phyloP scores from a whole-genome alignment of 177 flowering plant genomes.

The Vitis hybrid region DNA sequence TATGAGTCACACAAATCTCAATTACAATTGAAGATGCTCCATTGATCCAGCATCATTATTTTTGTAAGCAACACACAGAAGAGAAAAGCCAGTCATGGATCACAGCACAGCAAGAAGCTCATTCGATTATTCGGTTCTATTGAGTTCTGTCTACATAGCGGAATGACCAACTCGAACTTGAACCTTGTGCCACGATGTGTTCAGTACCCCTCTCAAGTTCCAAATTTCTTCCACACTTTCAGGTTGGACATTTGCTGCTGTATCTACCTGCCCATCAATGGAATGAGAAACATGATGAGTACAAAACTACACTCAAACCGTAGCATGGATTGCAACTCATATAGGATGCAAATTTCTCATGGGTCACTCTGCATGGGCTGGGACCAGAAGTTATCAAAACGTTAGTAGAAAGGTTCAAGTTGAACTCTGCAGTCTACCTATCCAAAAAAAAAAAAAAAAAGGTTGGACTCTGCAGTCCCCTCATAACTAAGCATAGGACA shows the following conservation, averaged over 20 bases:
- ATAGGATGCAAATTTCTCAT: no score
- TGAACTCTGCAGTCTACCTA: no score
- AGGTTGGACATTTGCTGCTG: constrained; percentile 89
- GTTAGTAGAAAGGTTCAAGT: no score
- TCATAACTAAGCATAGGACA: no score
- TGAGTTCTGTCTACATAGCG: constrained; percentile 31
- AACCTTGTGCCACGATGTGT: constrained; percentile 96
- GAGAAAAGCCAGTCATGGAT: neutral
- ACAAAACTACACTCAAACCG: no score
- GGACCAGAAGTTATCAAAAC: no score
- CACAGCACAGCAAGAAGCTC: neutral
- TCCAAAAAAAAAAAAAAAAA: no score
- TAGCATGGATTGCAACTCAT: no score
- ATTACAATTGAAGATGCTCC: neutral
- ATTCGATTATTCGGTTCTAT: neutral
- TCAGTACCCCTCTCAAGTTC: constrained; percentile 91
- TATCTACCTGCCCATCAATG: constrained; percentile 63
- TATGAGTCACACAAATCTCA: neutral
- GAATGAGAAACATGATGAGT: neutral
- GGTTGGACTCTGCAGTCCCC: no score
- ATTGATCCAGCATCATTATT: neutral
- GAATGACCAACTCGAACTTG: constrained; percentile 70
- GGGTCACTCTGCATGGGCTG: no score
- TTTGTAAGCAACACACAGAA: neutral
- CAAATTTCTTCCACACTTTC: constrained; percentile 73